These are phyloP conservation scores for Sergeia podlipaevii DNA, from an alignment of 208 protist species.

Conservation along the genomic window DNA sequence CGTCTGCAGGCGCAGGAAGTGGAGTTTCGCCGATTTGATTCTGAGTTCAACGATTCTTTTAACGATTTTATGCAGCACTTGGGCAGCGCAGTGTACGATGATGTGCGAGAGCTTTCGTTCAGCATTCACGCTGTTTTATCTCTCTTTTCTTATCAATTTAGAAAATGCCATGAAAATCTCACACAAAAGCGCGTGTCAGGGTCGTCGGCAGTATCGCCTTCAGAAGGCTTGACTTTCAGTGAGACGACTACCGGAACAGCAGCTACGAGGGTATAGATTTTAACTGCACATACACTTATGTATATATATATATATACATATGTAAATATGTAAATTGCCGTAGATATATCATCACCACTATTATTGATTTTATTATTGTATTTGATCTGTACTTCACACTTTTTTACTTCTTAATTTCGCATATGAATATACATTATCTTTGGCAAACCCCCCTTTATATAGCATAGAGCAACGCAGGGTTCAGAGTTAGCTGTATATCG, in stretches of 20 bases:
- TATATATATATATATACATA: slow-evolving; percentile 7
- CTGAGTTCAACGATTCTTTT: slow-evolving; percentile 24
- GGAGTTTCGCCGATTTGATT: slow-evolving; percentile 16
- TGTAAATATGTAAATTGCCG: neutral
- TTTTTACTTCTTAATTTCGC: too few species aligned
- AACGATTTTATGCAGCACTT: slow-evolving; percentile 10
- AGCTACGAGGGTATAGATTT: too few species aligned
- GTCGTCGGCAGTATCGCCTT: slow-evolving; percentile 1
- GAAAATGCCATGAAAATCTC: slow-evolving; percentile 24
- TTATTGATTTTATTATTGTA: too few species aligned
- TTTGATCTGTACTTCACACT: too few species aligned
- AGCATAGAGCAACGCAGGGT: too few species aligned
- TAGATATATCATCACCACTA: too few species aligned
- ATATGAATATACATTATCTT: too few species aligned
- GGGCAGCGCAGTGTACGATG: slow-evolving; percentile 10
- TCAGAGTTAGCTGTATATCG: too few species aligned
- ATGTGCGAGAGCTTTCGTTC: slow-evolving; percentile 11
- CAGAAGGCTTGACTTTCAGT: neutral
- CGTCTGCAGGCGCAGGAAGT: slow-evolving; percentile 6
- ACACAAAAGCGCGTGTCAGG: too few species aligned
- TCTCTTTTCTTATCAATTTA: slow-evolving; percentile 25
- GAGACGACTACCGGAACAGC: too few species aligned
- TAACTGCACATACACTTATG: slow-evolving; percentile 7
- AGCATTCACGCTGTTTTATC: slow-evolving; percentile 17
- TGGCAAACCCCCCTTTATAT: too few species aligned